Percentiles rank a stretch among this genome's conserved stretches.
Evolutionary conservation across 2,329 filamentous ascomycete species (phyloP).

Genomic region (Curvularia sp.): DNA sequence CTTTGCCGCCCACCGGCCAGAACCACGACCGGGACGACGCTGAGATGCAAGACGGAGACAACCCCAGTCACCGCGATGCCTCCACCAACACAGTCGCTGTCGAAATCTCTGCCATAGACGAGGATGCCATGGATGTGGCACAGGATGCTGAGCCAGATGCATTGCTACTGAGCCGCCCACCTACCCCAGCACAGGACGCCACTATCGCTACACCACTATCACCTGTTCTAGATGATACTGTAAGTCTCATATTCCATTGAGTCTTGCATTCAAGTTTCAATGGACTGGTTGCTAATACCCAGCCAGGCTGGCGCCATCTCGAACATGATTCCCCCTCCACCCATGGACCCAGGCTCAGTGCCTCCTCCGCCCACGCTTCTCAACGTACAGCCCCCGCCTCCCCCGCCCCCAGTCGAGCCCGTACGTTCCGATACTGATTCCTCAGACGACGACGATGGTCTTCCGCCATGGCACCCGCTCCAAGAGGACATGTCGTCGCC

Average conservation of each 20-base stretch:
- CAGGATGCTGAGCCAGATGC: conserved; percentile 40
- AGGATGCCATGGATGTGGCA: conserved; percentile 52
- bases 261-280: not conserved
- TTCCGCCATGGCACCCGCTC: conserved; percentile 60
- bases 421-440: conserved; percentile 44
- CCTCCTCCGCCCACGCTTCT: conserved; percentile 28
- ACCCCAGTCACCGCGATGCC: conserved; percentile 20
- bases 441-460: conserved; percentile 48
- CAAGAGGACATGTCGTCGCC: conserved; percentile 64
- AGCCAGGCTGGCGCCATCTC: conserved; percentile 22
- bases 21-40: conserved; percentile 49
- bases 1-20: conserved; percentile 43
- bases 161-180: conserved; percentile 34
- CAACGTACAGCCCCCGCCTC: conserved; percentile 39
- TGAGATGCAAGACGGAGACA: conserved; percentile 45
- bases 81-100: conserved; percentile 33
- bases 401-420: conserved; percentile 43
- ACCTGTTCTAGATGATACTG: conserved; percentile 26
- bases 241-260: conserved; percentile 19
- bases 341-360: conserved; percentile 26
- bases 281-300: conserved; percentile 4
- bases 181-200: conserved; percentile 24
- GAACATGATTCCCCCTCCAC: conserved; percentile 34
- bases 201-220: conserved; percentile 23
- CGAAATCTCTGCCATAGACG: conserved; percentile 41